A percentile compares a stretch with the other conserved stretches of the same genome.
Evolutionary conservation across 176 grass and related monocot genomes (phyloP).

Genomic region (Oryza officinalis): DNA sequence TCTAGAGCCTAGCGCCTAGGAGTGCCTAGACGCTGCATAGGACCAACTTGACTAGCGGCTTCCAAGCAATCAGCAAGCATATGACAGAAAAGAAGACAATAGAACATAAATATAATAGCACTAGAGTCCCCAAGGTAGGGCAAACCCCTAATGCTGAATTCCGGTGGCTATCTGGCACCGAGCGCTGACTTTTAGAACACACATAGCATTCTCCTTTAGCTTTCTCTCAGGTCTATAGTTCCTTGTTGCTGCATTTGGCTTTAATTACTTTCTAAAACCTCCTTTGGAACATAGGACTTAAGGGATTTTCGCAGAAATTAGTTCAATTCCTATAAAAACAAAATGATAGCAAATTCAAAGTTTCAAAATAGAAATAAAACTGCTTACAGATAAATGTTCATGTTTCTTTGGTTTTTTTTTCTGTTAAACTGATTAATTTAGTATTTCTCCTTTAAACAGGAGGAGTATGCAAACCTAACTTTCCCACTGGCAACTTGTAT

Average conservation of each 20-base stretch:
- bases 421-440: not conserved
- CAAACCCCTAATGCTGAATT: too few species aligned
- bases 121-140: too few species aligned
- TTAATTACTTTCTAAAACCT: not conserved
- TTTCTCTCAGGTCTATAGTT: not conserved
- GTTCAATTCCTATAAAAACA: not conserved
- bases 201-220: not conserved
- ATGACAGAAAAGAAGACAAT: too few species aligned
- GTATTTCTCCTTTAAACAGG: conserved; percentile 39
- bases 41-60: too few species aligned
- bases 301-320: not conserved
- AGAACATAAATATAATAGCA: too few species aligned
- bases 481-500: conserved; percentile 83
- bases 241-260: not conserved
- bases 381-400: not conserved
- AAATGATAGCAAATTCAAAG: not conserved
- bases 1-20: too few species aligned
- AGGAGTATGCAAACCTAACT: conserved; percentile 56
- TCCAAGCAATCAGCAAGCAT: too few species aligned
- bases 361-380: not conserved
- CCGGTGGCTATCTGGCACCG: too few species aligned
- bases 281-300: not conserved
- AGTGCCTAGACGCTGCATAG: too few species aligned
- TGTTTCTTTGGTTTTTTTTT: conserved; percentile 10
- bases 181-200: too few species aligned